Percentiles rank a stretch among this genome's conserved stretches.
phyloP scores from a whole-genome alignment of 768 basidiomycete genomes.

The Macrolepiota dolichaula region DNA sequence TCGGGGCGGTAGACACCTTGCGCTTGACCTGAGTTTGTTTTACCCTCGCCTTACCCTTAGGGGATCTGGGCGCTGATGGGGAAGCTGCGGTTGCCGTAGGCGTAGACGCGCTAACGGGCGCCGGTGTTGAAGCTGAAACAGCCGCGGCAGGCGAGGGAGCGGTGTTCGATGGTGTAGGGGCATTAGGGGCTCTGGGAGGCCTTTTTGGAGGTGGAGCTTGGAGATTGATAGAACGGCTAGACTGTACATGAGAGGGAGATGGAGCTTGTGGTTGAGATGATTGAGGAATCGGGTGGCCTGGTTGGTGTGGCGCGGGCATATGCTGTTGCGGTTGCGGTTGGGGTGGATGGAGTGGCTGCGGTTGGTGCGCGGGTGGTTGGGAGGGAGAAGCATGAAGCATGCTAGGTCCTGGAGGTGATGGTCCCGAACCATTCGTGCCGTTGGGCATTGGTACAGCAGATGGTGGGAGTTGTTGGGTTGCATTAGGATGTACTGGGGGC shows the following conservation, averaged over 20 bases:
- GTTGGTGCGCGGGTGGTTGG: conserved; percentile 14
- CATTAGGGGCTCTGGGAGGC: neutral
- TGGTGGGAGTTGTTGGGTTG: conserved; percentile 4
- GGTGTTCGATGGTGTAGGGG: conserved; percentile 6
- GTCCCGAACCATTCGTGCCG: conserved; percentile 11
- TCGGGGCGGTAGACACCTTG: conserved; percentile 26
- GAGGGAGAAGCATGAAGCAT: conserved; percentile 5
- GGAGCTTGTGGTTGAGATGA: conserved; percentile 19
- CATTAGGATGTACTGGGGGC: neutral
- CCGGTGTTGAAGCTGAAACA: conserved; percentile 45
- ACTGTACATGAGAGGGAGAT: conserved; percentile 5
- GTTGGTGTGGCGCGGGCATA: conserved; percentile 16
- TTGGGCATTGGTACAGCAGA: conserved; percentile 5
- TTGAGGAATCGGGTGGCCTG: conserved; percentile 17
- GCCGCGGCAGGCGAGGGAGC: conserved; percentile 20
- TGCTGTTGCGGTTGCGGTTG: conserved; percentile 17
- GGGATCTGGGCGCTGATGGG: conserved; percentile 69
- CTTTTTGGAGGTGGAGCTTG: conserved; percentile 7
- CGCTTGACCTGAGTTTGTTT: conserved; percentile 32
- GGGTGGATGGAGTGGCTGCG: conserved; percentile 22
- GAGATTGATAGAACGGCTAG: conserved; percentile 5
- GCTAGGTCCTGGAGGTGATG: conserved; percentile 10
- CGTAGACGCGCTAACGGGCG: conserved; percentile 42
- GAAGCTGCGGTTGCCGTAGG: conserved; percentile 54
- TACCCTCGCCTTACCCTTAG: conserved; percentile 57